These are phyloP conservation scores for Cylindrodendrum hubeiense DNA, from an alignment of 2,329 filamentous ascomycete species.

Conservation along the genomic window DNA sequence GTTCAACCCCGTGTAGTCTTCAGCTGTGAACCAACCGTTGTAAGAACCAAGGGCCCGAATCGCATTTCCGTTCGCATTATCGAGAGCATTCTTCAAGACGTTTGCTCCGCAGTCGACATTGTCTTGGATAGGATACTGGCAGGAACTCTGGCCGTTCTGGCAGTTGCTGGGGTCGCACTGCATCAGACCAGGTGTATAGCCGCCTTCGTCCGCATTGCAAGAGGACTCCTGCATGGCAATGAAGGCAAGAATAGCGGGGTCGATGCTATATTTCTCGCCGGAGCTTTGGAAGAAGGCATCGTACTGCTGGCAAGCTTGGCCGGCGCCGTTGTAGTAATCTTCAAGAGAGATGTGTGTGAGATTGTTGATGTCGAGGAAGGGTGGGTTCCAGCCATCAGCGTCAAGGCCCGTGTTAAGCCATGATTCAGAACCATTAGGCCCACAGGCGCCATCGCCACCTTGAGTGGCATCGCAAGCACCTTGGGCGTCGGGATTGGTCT, in stretches of 20 bases:
- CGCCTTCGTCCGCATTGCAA: conserved; percentile 50
- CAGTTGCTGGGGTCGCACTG: conserved; percentile 52
- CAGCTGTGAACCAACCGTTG: conserved; percentile 52
- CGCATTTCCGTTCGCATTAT: conserved; percentile 44
- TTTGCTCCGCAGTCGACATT: conserved; percentile 51
- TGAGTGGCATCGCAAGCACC: conserved; percentile 36
- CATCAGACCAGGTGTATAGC: conserved; percentile 51
- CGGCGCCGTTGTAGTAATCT: conserved; percentile 44
- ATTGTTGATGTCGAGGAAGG: conserved; percentile 47
- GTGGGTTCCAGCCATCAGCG: conserved; percentile 48
- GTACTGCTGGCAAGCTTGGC: conserved; percentile 46
- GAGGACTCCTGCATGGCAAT: conserved; percentile 53
- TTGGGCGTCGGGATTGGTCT: conserved; percentile 28
- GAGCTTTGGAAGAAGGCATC: conserved; percentile 49
- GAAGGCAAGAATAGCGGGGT: conserved; percentile 50
- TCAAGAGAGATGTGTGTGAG: conserved; percentile 43
- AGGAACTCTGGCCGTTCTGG: conserved; percentile 44
- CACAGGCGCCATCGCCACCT: conserved; percentile 37
- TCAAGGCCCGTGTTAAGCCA: conserved; percentile 48
- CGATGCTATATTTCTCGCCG: conserved; percentile 47
- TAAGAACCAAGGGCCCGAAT: conserved; percentile 50
- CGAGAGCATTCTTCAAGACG: conserved; percentile 43
- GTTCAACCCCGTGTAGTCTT: conserved; percentile 42
- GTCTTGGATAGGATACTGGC: conserved; percentile 49
- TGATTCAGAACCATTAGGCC: conserved; percentile 43